Conservation (phyloP, 2,329 filamentous ascomycete genomes). For the Penicillium sp. region DNA sequence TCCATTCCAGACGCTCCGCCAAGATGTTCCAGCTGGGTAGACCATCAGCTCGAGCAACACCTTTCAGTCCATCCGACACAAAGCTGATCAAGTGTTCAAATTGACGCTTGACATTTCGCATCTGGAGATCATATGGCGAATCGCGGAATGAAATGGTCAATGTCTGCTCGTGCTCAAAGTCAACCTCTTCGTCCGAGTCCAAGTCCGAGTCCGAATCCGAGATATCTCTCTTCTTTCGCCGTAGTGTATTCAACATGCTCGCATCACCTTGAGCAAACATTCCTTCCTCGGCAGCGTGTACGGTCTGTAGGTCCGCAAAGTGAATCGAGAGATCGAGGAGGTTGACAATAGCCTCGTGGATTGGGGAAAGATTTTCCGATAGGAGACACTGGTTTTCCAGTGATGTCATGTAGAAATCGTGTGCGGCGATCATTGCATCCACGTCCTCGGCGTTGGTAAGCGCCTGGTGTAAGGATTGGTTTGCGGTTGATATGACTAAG, state of each 20-base stretch:
- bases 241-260: background rate
- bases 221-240: background rate
- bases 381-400: conserved; percentile 71
- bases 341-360: conserved; percentile 72
- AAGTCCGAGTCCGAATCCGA: conserved; percentile 22
- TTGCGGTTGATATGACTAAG: conserved; percentile 67
- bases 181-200: conserved; percentile 27
- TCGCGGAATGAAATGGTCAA: conserved; percentile 41
- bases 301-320: conserved; percentile 63
- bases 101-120: conserved; percentile 61
- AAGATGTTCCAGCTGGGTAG: conserved; percentile 77
- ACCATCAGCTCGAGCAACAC: conserved; percentile 72
- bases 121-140: conserved; percentile 52
- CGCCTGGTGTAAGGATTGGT: conserved; percentile 56
- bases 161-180: conserved; percentile 46
- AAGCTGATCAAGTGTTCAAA: conserved; percentile 70
- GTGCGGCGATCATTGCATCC: conserved; percentile 75
- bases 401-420: conserved; percentile 63
- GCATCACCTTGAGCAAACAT: conserved; percentile 5
- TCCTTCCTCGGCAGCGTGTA: conserved; percentile 29
- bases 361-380: conserved; percentile 66
- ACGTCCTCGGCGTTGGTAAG: conserved; percentile 69
- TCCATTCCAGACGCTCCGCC: conserved; percentile 73
- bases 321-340: conserved; percentile 73
- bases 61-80: conserved; percentile 70